phyloP scores from a whole-genome alignment of 1,284 basidiomycete species.

The Cystobasidium pallidum region DNA sequence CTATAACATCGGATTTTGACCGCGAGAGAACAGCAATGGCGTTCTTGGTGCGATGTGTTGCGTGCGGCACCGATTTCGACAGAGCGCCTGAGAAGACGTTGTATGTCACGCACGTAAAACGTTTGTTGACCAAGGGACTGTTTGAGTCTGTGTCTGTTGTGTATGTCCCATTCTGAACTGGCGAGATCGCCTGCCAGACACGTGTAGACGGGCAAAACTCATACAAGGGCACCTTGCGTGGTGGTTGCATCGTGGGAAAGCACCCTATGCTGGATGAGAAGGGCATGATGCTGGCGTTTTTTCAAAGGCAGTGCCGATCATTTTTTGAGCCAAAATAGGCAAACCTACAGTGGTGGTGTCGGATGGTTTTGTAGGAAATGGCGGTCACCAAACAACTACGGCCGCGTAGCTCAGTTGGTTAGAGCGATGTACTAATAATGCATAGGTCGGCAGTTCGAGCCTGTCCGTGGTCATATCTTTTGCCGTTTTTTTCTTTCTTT shows the following conservation, averaged over 20 bases:
- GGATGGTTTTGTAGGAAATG: not conserved
- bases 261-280: no score
- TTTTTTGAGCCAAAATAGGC: not conserved
- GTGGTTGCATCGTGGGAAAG: not conserved
- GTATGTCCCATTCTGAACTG: not conserved
- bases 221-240: slow-evolving; percentile 6
- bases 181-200: not conserved
- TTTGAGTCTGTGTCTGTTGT: not conserved
- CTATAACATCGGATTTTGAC: slow-evolving; percentile 29
- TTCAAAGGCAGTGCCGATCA: not conserved
- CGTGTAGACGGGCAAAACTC: not conserved
- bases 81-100: slow-evolving; percentile 39
- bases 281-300: no score
- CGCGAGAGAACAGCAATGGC: slow-evolving; percentile 13
- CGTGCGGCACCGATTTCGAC: slow-evolving; percentile 26
- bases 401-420: slow-evolving; percentile 37
- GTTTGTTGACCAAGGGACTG: not conserved
- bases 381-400: not conserved
- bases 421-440: slow-evolving; percentile 30
- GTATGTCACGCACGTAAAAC: slow-evolving; percentile 31
- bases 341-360: not conserved
- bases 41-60: slow-evolving; percentile 13
- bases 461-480: slow-evolving; percentile 25
- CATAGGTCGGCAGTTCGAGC: slow-evolving; percentile 32
- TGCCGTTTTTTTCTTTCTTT: not conserved